Percentiles rank a stretch among this genome's conserved stretches.
Conservation (phyloP, 2,329 filamentous ascomycete genomes). For the Epichloe festucae region DNA sequence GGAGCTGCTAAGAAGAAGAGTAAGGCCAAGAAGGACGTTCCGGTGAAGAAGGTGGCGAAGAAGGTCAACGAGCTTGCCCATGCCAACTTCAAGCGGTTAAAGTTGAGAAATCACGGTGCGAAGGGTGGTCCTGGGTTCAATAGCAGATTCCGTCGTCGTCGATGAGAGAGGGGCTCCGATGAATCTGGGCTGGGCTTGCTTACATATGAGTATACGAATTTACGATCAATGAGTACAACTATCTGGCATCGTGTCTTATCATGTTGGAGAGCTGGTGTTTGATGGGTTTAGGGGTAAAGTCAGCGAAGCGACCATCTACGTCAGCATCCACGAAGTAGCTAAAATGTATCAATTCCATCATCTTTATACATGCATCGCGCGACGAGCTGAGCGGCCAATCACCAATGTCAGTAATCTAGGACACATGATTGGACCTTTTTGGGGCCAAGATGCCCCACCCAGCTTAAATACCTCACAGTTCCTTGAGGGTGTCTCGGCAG, state of each 20-base stretch:
- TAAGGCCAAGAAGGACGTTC: constrained; percentile 24
- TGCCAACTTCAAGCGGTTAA: constrained; percentile 53
- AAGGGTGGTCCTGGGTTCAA: constrained; percentile 47
- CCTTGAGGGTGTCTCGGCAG: too few relatives aligned
- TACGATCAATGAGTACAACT: not conserved
- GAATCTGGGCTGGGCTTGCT: not conserved
- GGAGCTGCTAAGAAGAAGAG: constrained; percentile 16
- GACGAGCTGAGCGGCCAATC: too few relatives aligned
- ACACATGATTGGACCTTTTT: too few relatives aligned
- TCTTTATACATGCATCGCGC: too few relatives aligned
- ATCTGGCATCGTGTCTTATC: not conserved
- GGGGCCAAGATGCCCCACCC: too few relatives aligned
- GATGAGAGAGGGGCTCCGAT: constrained; percentile 10
- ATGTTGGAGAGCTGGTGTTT: too few relatives aligned
- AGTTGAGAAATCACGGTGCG: constrained; percentile 47
- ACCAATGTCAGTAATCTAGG: too few relatives aligned
- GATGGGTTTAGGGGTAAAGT: too few relatives aligned
- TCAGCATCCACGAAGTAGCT: too few relatives aligned
- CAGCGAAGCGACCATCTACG: not conserved
- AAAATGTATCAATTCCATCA: too few relatives aligned
- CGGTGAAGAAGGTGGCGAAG: constrained; percentile 37
- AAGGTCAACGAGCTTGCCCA: constrained; percentile 54
- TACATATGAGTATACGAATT: not conserved
- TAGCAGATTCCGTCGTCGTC: constrained; percentile 43
- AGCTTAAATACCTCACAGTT: too few relatives aligned